Evolutionary conservation across 2,329 filamentous ascomycete genomes (phyloP).

Genomic region (Xylariaceae sp.): DNA sequence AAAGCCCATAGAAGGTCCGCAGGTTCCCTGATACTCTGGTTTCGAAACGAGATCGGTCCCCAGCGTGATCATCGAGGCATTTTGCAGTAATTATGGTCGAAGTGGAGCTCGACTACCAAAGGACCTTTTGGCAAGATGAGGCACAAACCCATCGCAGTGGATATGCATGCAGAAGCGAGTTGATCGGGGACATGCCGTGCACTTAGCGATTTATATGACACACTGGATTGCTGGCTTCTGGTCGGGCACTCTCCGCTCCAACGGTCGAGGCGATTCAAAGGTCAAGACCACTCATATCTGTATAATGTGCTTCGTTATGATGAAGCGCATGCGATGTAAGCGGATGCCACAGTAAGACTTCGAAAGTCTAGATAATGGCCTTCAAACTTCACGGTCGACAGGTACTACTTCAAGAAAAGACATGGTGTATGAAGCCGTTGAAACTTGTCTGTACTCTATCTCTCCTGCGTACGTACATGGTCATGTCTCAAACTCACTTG

Average conservation of each 20-base stretch:
- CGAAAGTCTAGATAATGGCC: neutral
- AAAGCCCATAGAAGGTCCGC: constrained; percentile 3
- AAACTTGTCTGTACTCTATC: neutral
- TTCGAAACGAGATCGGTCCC: neutral
- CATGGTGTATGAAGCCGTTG: constrained; percentile 5
- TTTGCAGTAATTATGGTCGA: neutral
- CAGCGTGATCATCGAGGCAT: neutral
- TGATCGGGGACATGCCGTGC: neutral
- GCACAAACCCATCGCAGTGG: neutral
- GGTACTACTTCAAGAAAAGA: constrained; percentile 3
- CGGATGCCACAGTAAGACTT: neutral
- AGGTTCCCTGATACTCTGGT: neutral
- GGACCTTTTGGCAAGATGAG: neutral
- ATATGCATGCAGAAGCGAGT: constrained; percentile 2
- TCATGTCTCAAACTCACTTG: constrained; percentile 2
- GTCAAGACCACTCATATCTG: neutral
- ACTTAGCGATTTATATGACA: constrained; percentile 11
- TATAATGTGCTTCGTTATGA: neutral
- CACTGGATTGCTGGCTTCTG: neutral
- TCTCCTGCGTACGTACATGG: constrained; percentile 7
- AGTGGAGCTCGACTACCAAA: neutral
- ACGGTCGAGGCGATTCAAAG: neutral
- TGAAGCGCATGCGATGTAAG: neutral
- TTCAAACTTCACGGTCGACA: neutral
- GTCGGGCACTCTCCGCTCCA: neutral